These are phyloP conservation scores for Lentinula boryana DNA, from an alignment of 768 basidiomycete genomes.

Conservation along the genomic window DNA sequence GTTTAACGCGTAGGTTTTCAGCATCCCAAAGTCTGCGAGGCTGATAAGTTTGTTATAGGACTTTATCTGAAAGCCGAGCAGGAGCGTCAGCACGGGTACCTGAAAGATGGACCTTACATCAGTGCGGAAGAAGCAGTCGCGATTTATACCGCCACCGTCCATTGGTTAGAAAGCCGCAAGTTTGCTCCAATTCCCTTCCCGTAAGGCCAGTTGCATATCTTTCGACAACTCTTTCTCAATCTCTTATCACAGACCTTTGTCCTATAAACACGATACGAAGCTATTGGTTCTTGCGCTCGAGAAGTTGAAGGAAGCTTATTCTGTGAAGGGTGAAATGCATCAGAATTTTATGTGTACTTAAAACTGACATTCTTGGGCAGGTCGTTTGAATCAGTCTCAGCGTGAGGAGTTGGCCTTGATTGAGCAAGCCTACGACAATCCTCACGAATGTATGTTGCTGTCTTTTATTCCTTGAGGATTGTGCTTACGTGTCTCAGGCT, in stretches of 20 bases:
- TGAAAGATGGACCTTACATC: slow-evolving; percentile 99
- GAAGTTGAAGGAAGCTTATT: slow-evolving; percentile 98
- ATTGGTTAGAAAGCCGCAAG: slow-evolving; percentile 97
- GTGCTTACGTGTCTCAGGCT: slow-evolving; percentile 31
- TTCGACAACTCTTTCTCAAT: neutral
- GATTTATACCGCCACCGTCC: slow-evolving; percentile 96
- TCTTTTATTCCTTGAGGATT: neutral
- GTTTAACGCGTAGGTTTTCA: slow-evolving; percentile 76
- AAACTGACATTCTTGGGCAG: slow-evolving; percentile 8
- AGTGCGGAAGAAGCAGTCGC: slow-evolving; percentile 98
- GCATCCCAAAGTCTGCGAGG: neutral
- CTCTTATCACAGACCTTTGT: slow-evolving; percentile 59
- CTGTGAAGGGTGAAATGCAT: slow-evolving; percentile 65
- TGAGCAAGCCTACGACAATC: slow-evolving; percentile 99
- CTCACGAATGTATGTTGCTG: slow-evolving; percentile 77
- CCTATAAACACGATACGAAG: slow-evolving; percentile 99
- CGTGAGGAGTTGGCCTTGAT: slow-evolving; percentile 97
- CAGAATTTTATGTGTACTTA: neutral
- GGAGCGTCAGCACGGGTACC: slow-evolving; percentile 95
- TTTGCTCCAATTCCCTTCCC: slow-evolving; percentile 99
- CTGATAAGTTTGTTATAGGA: slow-evolving; percentile 26
- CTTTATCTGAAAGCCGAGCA: slow-evolving; percentile 98
- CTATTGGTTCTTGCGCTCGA: slow-evolving; percentile 93
- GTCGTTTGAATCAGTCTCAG: slow-evolving; percentile 95
- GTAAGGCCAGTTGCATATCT: slow-evolving; percentile 29